Evolutionary conservation across 1,139 yeast species (phyloP).

Genomic region (Pichia sp.): DNA sequence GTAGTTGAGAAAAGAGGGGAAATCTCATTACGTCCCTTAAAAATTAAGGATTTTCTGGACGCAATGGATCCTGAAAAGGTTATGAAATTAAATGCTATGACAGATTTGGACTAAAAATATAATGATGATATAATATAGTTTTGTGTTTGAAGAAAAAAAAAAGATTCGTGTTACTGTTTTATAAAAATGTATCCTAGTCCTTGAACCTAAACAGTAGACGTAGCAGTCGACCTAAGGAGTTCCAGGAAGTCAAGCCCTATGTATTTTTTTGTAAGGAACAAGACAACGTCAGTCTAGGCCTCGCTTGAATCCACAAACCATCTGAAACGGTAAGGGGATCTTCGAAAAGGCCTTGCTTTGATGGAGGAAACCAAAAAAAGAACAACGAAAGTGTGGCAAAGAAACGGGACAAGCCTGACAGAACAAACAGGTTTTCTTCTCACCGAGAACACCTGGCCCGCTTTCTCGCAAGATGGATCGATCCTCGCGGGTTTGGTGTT

Average conservation of each 20-base stretch:
- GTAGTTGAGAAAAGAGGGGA: slow-evolving; percentile 31
- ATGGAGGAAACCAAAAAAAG: neutral
- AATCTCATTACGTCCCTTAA: slow-evolving; percentile 39
- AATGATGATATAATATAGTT: neutral
- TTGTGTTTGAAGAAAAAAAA: too few species aligned
- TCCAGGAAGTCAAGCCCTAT: slow-evolving; percentile 9
- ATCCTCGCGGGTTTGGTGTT: too few species aligned
- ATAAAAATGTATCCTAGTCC: slow-evolving; percentile 12
- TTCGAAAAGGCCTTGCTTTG: slow-evolving; percentile 55
- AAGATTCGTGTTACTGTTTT: too few species aligned
- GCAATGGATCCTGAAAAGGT: slow-evolving; percentile 34
- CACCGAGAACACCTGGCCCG: too few species aligned
- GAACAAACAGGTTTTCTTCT: too few species aligned
- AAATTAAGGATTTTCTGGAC: slow-evolving; percentile 42
- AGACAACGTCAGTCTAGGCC: slow-evolving; percentile 41
- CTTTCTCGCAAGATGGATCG: too few species aligned
- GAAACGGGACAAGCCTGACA: neutral
- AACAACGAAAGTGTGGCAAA: neutral
- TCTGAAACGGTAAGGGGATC: slow-evolving; percentile 48
- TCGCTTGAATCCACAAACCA: slow-evolving; percentile 67
- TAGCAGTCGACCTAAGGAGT: slow-evolving; percentile 8
- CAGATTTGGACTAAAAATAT: slow-evolving; percentile 20
- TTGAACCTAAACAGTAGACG: slow-evolving; percentile 7
- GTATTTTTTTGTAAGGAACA: slow-evolving; percentile 1
- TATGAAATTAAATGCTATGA: slow-evolving; percentile 20